Conservation (phyloP, 2,329 filamentous ascomycete genomes). For the Emydomyces testavorans region DNA sequence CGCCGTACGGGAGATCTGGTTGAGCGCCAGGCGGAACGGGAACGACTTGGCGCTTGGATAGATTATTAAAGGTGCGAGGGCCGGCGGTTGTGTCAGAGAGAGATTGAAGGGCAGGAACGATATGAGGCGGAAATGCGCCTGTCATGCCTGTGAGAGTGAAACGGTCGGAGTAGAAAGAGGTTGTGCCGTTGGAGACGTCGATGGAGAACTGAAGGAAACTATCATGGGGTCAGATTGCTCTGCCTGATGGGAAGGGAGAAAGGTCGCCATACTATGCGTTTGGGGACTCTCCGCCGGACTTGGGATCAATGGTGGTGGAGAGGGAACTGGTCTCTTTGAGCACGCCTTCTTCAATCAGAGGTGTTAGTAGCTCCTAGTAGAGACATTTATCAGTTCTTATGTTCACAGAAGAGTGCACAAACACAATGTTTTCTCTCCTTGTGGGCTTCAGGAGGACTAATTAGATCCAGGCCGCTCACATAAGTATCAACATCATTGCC, state of each 20-base stretch:
- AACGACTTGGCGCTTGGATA: constrained; percentile 24
- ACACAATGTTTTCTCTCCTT: neutral
- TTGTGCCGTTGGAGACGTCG: constrained; percentile 43
- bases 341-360: constrained; percentile 29
- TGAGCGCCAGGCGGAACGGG: constrained; percentile 13
- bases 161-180: constrained; percentile 48
- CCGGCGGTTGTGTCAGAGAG: constrained; percentile 24
- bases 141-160: constrained; percentile 57
- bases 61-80: constrained; percentile 20
- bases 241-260: neutral
- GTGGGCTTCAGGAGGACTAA: constrained; percentile 4
- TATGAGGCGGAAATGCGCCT: constrained; percentile 42
- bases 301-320: constrained; percentile 36
- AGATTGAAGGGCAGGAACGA: constrained; percentile 31
- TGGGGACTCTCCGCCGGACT: constrained; percentile 34
- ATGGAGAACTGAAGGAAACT: constrained; percentile 52
- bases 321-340: constrained; percentile 35
- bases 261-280: constrained; percentile 46
- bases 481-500: constrained; percentile 42
- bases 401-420: neutral
- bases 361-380: constrained; percentile 31
- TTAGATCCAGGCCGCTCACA: constrained; percentile 27
- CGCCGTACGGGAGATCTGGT: constrained; percentile 40
- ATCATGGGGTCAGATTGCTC: constrained; percentile 3
- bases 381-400: neutral